Evolutionary conservation across 129 eudicot species (phyloP), one percentile per base, ranked within the genome.

Genomic region (Pseudognaphalium luteoalbum): DNA sequence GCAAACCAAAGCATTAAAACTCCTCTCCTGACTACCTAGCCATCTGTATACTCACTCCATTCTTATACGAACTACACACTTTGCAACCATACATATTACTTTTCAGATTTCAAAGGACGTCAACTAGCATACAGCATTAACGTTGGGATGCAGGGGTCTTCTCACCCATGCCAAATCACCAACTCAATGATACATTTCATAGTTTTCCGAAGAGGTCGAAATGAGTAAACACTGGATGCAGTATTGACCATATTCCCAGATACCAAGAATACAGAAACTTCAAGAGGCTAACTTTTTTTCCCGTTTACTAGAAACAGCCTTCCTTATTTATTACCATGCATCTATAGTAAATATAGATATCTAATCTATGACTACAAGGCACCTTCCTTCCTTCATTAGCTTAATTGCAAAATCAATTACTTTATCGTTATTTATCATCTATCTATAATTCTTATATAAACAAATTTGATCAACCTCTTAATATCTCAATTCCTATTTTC

Each of bases 181-280:
- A 1, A 14, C 54, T 9, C 33, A 28, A 75, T 12, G 50, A 50
- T 75, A 17, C 54, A 47, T 47, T 12, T 47, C 54, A 47, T 14
- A 12, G n/a, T 47, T 47, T 47, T 47, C 54, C 17, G 12, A 12
- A 47, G 54, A 47, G 54, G 54, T 47, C 6, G 54, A 47, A n/a
- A 47, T 47, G 54, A 47, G 54, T 64, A 66, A n/a, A 35, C n/a
- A 3, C 42, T 68, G 22, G 12, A 59, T 77, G 60, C 0, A 28
- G 57, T 67, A 28, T 60, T 57, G 69, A 68, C 47, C 73, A 30
- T 39, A 68, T 58, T 68, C 34, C 35, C 69, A 57, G 17, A 67
- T 30, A 29, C 30, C 66, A 76, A 4, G 12, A 15, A 57, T 68
- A 68, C 68, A 68, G 14, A 7, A 7, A 47, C 54, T 47, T 47